phyloP scores from a whole-genome alignment of 2,329 filamentous ascomycete genomes.

The Alternaria sp. region DNA sequence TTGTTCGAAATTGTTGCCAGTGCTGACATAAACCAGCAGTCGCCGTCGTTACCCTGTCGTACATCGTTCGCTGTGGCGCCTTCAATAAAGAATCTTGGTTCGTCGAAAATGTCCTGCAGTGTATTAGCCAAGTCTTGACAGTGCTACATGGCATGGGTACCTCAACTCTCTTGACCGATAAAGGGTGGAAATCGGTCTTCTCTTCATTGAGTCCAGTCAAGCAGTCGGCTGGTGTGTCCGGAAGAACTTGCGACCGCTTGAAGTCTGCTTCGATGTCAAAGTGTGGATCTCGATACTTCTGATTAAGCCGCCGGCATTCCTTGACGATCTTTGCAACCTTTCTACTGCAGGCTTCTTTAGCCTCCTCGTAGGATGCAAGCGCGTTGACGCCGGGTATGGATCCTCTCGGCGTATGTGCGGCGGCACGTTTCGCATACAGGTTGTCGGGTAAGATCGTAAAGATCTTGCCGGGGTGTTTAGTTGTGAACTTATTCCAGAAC shows the following conservation, averaged over 20 bases:
- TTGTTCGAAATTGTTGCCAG: slow-evolving; percentile 80
- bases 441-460: slow-evolving; percentile 75
- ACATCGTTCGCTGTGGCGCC: slow-evolving; percentile 80
- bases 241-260: slow-evolving; percentile 57
- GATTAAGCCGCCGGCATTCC: slow-evolving; percentile 77
- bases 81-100: slow-evolving; percentile 78
- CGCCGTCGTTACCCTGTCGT: slow-evolving; percentile 77
- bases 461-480: slow-evolving; percentile 75
- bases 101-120: slow-evolving; percentile 78
- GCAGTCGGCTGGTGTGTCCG: slow-evolving; percentile 56
- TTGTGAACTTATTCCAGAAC: slow-evolving; percentile 75
- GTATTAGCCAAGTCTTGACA: slow-evolving; percentile 20
- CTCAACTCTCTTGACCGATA: slow-evolving; percentile 75
- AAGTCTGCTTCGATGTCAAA: slow-evolving; percentile 85
- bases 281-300: slow-evolving; percentile 85
- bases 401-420: slow-evolving; percentile 63
- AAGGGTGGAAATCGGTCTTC: slow-evolving; percentile 62
- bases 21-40: slow-evolving; percentile 88
- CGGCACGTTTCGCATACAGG: slow-evolving; percentile 68
- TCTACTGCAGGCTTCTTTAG: slow-evolving; percentile 71
- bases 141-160: slow-evolving; percentile 42
- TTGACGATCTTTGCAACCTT: slow-evolving; percentile 66
- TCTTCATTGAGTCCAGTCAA: slow-evolving; percentile 58
- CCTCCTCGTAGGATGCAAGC: slow-evolving; percentile 75
- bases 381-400: slow-evolving; percentile 68